Base-by-base conservation (phyloP, 208 protist species). In the Trypanosoma mega region DNA sequence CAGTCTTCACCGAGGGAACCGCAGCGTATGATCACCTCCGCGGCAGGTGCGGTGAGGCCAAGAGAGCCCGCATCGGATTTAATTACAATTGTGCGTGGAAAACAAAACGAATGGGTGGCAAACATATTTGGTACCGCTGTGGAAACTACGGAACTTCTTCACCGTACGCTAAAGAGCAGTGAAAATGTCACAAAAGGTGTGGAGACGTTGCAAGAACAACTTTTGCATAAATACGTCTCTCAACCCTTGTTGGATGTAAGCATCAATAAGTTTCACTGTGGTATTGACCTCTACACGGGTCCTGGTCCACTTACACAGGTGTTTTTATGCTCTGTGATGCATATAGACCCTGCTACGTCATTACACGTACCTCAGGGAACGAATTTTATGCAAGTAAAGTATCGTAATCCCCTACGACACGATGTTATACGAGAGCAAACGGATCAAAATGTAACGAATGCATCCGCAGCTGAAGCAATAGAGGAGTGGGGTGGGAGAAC, bases 341-440 rank as follows among this genome's bases (percentile, higher is more conserved):
- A 86, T 63, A 59, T 93, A 6, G 87, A 93, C 59, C 86, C 90
- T 1, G 52, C 76, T 18, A 39, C 68, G 44, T 48, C 85, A 26
- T 76, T 93, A 44, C 72, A 79, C 27, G 56, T 96, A n/a, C 90
- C 90, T 9, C 69, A 82, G 18, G 53, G 63, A 9, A 85, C 85
- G 2, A 83, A 83, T 51, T 91, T 79, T 48, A 70, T 96, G 27
- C 90, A 92, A 67, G 43, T 96, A 26, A 96, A 93, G 70, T 90
- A 92, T 63, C 55, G 63, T 1, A 81, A 75, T 61, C 59, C 69
- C 12, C 18, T 85, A 54, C 57, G 58, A 23, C 21, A 43, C 7
- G 59, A 67, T 37, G 43, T 41, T 5, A 45, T 59, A 11, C 3
- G 18, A 18, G 51, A 67, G 0, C 55, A 37, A 33, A 47, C 50